These are phyloP conservation scores for Orbilia javanica DNA, from an alignment of 2,329 filamentous ascomycete species.

Conservation along the genomic window DNA sequence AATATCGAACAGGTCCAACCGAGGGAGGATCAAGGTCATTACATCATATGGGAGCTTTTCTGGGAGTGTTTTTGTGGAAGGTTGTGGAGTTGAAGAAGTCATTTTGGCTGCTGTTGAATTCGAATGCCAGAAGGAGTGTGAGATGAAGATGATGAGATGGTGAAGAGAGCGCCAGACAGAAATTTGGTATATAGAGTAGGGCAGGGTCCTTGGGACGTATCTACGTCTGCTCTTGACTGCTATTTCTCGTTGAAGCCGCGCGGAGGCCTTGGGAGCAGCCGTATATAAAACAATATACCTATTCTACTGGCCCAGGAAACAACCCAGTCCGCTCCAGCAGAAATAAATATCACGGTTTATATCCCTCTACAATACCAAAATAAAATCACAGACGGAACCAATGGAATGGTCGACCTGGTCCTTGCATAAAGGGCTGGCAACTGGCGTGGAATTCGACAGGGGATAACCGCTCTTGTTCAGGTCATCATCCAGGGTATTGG, in stretches of 20 bases:
- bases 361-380: slow-evolving; percentile 5
- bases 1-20: slow-evolving; percentile 54
- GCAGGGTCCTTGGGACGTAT: neutral
- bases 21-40: slow-evolving; percentile 31
- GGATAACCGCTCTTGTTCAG: slow-evolving; percentile 25
- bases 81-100: too few relatives aligned
- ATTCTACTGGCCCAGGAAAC: neutral
- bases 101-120: slow-evolving; percentile 22
- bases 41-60: slow-evolving; percentile 47
- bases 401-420: slow-evolving; percentile 21
- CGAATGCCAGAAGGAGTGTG: neutral
- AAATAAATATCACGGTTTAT: too few relatives aligned
- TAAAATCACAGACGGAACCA: slow-evolving; percentile 23
- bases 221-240: neutral
- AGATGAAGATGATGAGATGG: neutral
- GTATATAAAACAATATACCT: neutral
- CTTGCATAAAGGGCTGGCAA: slow-evolving; percentile 23
- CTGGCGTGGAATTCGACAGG: slow-evolving; percentile 21
- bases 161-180: neutral
- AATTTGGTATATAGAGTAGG: neutral
- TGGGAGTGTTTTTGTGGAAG: slow-evolving; percentile 27
- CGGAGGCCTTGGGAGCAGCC: neutral
- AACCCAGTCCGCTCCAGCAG: neutral
- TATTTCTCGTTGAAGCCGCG: neutral
- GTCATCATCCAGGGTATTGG: slow-evolving; percentile 35